Percentiles rank a stretch among this genome's conserved stretches.
Evolutionary conservation across 352 stramenopile genomes (phyloP).

Genomic region (Phytophthora kernoviae): DNA sequence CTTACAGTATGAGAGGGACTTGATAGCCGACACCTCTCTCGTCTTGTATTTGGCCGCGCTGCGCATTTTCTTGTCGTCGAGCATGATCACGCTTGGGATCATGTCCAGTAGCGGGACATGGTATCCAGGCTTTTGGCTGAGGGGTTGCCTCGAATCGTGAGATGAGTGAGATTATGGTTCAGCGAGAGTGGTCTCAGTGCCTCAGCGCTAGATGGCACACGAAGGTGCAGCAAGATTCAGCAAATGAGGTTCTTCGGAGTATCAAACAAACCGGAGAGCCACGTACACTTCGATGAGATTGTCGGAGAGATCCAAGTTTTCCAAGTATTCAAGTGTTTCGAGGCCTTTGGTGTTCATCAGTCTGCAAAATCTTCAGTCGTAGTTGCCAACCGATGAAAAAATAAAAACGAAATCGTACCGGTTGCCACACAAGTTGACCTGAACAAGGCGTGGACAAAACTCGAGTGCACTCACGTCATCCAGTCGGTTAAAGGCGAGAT

Average conservation of each 20-base stretch:
- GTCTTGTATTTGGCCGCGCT: conserved; percentile 48
- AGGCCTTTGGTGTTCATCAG: conserved; percentile 66
- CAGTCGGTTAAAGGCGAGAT: conserved; percentile 74
- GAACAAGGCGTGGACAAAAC: conserved; percentile 62
- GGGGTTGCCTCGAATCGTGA: conserved; percentile 69
- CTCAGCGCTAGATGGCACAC: conserved; percentile 46
- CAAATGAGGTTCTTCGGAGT: too few species aligned
- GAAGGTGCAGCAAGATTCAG: conserved; percentile 1
- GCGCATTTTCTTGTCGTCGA: conserved; percentile 82
- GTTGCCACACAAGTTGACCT: conserved; percentile 76
- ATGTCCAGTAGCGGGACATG: conserved; percentile 76
- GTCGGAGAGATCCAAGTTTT: conserved; percentile 71
- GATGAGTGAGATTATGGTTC: conserved; percentile 71
- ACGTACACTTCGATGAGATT: conserved; percentile 81
- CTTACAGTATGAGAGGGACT: conserved; percentile 81
- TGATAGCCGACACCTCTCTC: conserved; percentile 37
- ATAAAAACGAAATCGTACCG: conserved; percentile 30
- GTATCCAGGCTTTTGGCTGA: conserved; percentile 64
- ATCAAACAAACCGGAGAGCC: too few species aligned
- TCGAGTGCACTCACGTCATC: conserved; percentile 65
- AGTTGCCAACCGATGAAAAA: background rate
- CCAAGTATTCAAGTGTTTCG: conserved; percentile 65
- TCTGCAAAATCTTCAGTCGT: conserved; percentile 18
- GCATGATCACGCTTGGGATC: conserved; percentile 71
- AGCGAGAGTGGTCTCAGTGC: conserved; percentile 65